These are phyloP conservation scores for Eucalyptus sp. DNA, from an alignment of 345 rosid species.

Conservation along the genomic window DNA sequence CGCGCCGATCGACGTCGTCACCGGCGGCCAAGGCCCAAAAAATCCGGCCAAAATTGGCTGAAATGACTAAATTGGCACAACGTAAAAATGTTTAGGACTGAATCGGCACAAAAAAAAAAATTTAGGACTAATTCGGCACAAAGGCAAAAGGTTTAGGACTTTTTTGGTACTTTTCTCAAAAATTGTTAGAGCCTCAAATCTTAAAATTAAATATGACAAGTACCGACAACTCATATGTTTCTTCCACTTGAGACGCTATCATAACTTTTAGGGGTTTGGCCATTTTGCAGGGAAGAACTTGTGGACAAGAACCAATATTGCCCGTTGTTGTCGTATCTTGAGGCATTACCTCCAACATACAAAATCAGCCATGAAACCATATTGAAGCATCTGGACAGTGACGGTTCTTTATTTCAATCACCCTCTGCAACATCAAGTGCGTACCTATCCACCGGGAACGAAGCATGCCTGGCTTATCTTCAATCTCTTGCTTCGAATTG, in stretches of 20 bases:
- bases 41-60: too few relatives aligned
- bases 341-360: constrained; percentile 18
- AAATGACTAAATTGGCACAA: too few relatives aligned
- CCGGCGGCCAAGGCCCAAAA: too few relatives aligned
- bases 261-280: neutral
- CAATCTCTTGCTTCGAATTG: constrained; percentile 24
- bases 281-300: constrained; percentile 20
- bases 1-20: too few relatives aligned
- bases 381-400: constrained; percentile 1
- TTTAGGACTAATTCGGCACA: too few relatives aligned
- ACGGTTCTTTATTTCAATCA: constrained; percentile 54
- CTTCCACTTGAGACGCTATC: neutral
- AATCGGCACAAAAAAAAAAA: too few relatives aligned
- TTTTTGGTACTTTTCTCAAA: too few relatives aligned
- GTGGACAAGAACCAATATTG: constrained; percentile 10
- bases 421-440: constrained; percentile 67
- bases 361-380: constrained; percentile 6
- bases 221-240: neutral
- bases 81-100: too few relatives aligned
- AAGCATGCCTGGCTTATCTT: constrained; percentile 25
- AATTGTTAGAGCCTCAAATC: neutral
- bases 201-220: neutral
- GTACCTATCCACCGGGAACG: constrained; percentile 39
- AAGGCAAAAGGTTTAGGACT: too few relatives aligned
- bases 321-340: constrained; percentile 37